Percentiles rank a stretch among this genome's conserved stretches.
These are phyloP conservation scores for Glycine latifolia DNA, from an alignment of 306 rosid genomes.

Conservation along the genomic window DNA sequence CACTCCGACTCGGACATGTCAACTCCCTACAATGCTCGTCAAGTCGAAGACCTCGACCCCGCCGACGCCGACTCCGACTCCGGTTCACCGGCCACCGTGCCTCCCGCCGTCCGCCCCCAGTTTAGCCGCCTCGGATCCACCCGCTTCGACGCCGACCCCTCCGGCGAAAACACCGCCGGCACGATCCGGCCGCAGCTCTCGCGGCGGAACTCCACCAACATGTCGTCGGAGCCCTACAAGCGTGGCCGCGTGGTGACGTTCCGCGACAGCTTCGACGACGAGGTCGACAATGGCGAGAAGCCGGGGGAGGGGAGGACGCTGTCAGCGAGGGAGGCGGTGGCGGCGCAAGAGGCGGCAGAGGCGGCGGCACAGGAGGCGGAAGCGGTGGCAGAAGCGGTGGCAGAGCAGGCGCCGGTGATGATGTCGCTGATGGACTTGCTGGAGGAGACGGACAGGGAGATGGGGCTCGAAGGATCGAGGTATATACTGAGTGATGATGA, in stretches of 20 bases:
- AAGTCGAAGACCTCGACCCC: conserved; percentile 27
- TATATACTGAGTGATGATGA: conserved; percentile 60
- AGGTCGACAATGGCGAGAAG: conserved; percentile 14
- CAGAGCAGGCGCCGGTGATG: conserved; percentile 48
- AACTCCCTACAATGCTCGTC: conserved; percentile 32
- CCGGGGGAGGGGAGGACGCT: conserved; percentile 42
- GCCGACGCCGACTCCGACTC: background rate
- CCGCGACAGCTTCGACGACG: conserved; percentile 41
- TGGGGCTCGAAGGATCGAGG: conserved; percentile 68
- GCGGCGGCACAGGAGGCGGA: conserved; percentile 4
- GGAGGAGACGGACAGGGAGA: conserved; percentile 75
- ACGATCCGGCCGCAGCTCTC: conserved; percentile 48
- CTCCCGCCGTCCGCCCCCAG: background rate
- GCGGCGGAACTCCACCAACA: conserved; percentile 49
- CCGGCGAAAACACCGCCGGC: background rate
- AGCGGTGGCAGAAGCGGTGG: conserved; percentile 14
- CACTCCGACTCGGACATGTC: conserved; percentile 30
- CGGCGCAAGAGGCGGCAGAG: conserved; percentile 51
- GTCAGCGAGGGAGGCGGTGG: conserved; percentile 55
- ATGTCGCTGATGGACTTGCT: conserved; percentile 91
- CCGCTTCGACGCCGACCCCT: conserved; percentile 7
- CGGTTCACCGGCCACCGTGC: background rate
- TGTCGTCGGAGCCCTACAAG: conserved; percentile 40
- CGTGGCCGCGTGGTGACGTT: conserved; percentile 40
- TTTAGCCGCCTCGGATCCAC: conserved; percentile 44